Base-by-base conservation (phyloP, 345 rosid species). In the Fremontodendron californicum region DNA sequence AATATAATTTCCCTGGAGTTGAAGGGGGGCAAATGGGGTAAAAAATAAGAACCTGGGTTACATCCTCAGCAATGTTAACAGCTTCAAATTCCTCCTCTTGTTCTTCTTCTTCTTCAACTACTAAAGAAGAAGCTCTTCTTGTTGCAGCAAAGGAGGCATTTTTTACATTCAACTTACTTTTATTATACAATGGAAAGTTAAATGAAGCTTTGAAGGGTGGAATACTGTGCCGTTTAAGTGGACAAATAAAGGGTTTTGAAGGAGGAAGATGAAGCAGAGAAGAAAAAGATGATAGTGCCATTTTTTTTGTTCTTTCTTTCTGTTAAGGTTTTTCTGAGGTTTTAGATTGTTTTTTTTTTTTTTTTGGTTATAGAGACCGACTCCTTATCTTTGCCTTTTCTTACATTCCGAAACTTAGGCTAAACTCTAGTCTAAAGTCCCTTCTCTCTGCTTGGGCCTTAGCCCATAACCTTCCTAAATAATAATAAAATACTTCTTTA, bases 31-130 rank as follows among this genome's bases (percentile, higher is more conserved):
- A n/a, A 71, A 71, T 49, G 61, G 35, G 16, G 2, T 61, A 13
- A 61, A 61, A 16, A 48, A 80, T 9, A 42, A 78, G 68, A 77
- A 88, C 92, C 89, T 92, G 92, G 71, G 94, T 92, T 48, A 92
- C 94, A 77, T 90, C 91, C 79, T 92, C 94, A 0, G 96, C 92
- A 49, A 92, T 90, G 82, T 90, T 90, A 55, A 92, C 94, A 7
- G 81, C 43, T 62, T 83, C 87, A 13, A 63, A 6, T n/a, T 81
- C 85, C 52, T 79, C 82, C 40, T 69, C 81, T 25, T 42, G 58
- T 62, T 73, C 80, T 60, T 75, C 80, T 76, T 77, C 76, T 16
- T 73, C 79, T 55, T 74, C 72, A 3, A 82, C 77, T 8, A 73
- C 19, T 49, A 79, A 48, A 23, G 76, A 73, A 25, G 33, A 55